Conservation (phyloP, 2,329 filamentous ascomycete genomes). For the Penicillium sp. region DNA sequence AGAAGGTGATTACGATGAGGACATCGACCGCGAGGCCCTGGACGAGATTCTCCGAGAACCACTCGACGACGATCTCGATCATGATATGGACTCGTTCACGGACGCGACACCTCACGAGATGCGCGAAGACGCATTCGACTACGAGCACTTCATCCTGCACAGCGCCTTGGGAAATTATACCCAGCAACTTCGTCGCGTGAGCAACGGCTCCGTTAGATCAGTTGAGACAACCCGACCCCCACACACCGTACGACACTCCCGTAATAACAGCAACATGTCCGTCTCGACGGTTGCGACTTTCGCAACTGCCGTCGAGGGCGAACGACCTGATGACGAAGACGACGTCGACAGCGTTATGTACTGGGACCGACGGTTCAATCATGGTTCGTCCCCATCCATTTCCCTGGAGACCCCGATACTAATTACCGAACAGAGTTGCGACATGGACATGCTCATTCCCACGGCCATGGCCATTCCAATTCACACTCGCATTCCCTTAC, state of each 20-base stretch:
- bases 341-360: constrained; percentile 41
- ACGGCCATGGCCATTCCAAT: constrained; percentile 18
- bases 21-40: constrained; percentile 63
- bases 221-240: constrained; percentile 49
- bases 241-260: constrained; percentile 37
- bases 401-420: not conserved
- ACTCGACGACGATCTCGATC: constrained; percentile 39
- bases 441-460: constrained; percentile 20
- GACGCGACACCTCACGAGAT: constrained; percentile 78
- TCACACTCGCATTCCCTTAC: constrained; percentile 9
- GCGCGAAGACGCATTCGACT: constrained; percentile 91
- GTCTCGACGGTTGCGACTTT: constrained; percentile 60
- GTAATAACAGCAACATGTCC: constrained; percentile 57
- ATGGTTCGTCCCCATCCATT: constrained; percentile 23
- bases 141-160: constrained; percentile 92
- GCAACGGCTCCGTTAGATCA: constrained; percentile 46
- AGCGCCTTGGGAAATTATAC: constrained; percentile 72
- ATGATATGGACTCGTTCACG: constrained; percentile 32
- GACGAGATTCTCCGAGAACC: constrained; percentile 50
- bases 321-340: constrained; percentile 36
- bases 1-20: constrained; percentile 41
- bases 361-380: constrained; percentile 39
- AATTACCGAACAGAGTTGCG: constrained; percentile 27
- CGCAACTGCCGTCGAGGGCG: constrained; percentile 58
- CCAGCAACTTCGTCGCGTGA: constrained; percentile 32